These are phyloP conservation scores for Aureobasidium sp. DNA, from an alignment of 2,329 filamentous ascomycete genomes.

Conservation along the genomic window DNA sequence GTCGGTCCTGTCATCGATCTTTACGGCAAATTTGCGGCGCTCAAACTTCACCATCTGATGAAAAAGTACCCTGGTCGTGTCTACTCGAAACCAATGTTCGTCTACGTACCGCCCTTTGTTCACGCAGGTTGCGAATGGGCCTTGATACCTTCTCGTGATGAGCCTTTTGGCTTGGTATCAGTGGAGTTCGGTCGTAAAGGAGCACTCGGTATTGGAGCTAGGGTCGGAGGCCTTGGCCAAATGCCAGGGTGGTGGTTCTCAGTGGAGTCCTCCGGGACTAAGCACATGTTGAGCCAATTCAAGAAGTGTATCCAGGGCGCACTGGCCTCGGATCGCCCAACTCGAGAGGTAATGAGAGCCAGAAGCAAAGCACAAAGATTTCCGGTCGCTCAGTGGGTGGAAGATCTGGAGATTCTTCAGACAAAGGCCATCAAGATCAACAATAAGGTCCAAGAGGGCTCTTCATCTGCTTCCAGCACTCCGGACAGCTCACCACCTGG, in stretches of 20 bases:
- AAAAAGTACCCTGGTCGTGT: slow-evolving; percentile 58
- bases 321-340: slow-evolving; percentile 49
- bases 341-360: slow-evolving; percentile 56
- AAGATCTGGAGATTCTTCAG: slow-evolving; percentile 57
- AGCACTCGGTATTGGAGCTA: slow-evolving; percentile 59
- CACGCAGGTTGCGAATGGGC: slow-evolving; percentile 63
- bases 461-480: slow-evolving; percentile 24
- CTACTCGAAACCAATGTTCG: slow-evolving; percentile 61
- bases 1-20: slow-evolving; percentile 62
- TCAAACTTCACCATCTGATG: slow-evolving; percentile 59
- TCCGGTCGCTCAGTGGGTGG: slow-evolving; percentile 60
- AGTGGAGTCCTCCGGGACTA: slow-evolving; percentile 43
- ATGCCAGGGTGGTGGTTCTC: slow-evolving; percentile 1
- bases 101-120: slow-evolving; percentile 56
- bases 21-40: slow-evolving; percentile 60
- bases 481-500: slow-evolving; percentile 33
- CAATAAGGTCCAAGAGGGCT: slow-evolving; percentile 35
- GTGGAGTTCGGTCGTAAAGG: slow-evolving; percentile 64
- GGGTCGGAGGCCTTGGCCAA: slow-evolving; percentile 45
- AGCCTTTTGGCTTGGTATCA: slow-evolving; percentile 62
- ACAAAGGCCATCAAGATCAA: slow-evolving; percentile 53
- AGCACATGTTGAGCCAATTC: slow-evolving; percentile 58
- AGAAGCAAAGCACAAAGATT: slow-evolving; percentile 59
- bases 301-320: slow-evolving; percentile 55
- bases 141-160: slow-evolving; percentile 60